Conservation (phyloP, 208 protist genomes). For the Acanthamoeba polyphaga region DNA sequence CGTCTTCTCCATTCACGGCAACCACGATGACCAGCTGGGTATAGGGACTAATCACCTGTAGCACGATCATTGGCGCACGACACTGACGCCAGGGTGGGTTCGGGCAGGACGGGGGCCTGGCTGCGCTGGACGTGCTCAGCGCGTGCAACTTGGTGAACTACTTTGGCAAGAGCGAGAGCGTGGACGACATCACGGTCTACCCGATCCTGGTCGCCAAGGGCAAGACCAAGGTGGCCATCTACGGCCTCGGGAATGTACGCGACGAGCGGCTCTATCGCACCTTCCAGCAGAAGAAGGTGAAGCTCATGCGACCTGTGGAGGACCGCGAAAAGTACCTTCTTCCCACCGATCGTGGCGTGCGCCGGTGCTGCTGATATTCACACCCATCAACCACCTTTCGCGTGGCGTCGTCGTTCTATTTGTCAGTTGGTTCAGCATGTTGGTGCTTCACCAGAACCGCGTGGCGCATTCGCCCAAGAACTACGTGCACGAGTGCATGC, state of each 20-base stretch:
- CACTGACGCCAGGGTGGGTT: neutral
- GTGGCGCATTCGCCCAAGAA: constrained; percentile 89
- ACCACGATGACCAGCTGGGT: constrained; percentile 99
- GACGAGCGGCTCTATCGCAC: constrained; percentile 98
- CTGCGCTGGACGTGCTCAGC: constrained; percentile 96
- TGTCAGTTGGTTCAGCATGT: constrained; percentile 97
- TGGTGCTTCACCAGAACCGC: constrained; percentile 98
- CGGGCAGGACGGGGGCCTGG: constrained; percentile 86
- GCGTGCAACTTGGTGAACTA: constrained; percentile 98
- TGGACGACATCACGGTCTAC: constrained; percentile 95
- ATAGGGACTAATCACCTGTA: too few relatives aligned
- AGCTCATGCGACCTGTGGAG: constrained; percentile 74
- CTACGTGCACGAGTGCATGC: constrained; percentile 95
- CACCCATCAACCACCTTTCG: neutral
- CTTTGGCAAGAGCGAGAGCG: constrained; percentile 96
- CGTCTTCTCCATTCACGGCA: constrained; percentile 99
- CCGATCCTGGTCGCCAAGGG: constrained; percentile 95
- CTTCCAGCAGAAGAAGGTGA: constrained; percentile 92
- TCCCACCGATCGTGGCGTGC: neutral
- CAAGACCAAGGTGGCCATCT: constrained; percentile 93
- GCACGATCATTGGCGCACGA: too few relatives aligned
- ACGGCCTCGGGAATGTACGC: constrained; percentile 98
- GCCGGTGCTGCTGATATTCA: neutral
- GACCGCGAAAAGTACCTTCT: neutral
- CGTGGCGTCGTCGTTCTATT: neutral